Base-by-base conservation (phyloP, 2,329 filamentous ascomycete species). In the Cladosporium sphaerospermum region DNA sequence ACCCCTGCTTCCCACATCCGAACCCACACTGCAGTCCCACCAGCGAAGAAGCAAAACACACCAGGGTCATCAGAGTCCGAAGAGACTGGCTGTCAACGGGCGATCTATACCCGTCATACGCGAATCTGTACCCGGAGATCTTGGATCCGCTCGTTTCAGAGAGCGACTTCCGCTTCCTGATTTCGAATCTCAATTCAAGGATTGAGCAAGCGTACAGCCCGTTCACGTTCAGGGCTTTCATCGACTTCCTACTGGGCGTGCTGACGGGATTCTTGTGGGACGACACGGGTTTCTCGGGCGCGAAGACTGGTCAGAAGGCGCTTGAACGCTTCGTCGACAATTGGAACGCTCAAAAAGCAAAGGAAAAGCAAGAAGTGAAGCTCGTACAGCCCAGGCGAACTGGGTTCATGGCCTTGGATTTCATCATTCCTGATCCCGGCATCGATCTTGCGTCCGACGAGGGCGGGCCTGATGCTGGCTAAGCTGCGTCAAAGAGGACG, bases 231-330 rank as follows among this genome's bases (percentile, higher is more conserved):
- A 78, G 88, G 47, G 95, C 95, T 61, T 82, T 91, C 64, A 59
- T 96, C 0, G 93, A 99, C 69, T 81, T 83, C 10, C 68, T 89
- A 9, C 67, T 97, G 61, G 90, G 92, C 2, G 75, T 95, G 4
- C 71, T 90, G 33, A 97, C 93, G 0, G 88, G 92, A 18, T 99
- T 91, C 88, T 64, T 97, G 33, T 97, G 90, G 89, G 93, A 99
- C 55, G 92, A 97, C 66, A 63, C 92, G 18, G 90, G 92, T 1
- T 72, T 89, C 34, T 88, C 88, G 3, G 83, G 79, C 8, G 80
- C 86, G 55, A 97, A 97, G 73, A 74, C 77, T 18, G 79, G 84
- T 52, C 69, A 96, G 43, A 79, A 77, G 52, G 77, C 73, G 9
- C 73, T 96, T 14, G 93, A 99, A 71, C 70, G 69, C 36, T 96